These are phyloP conservation scores for Xylogone sp. DNA, from an alignment of 2,329 filamentous ascomycete genomes.

Conservation along the genomic window DNA sequence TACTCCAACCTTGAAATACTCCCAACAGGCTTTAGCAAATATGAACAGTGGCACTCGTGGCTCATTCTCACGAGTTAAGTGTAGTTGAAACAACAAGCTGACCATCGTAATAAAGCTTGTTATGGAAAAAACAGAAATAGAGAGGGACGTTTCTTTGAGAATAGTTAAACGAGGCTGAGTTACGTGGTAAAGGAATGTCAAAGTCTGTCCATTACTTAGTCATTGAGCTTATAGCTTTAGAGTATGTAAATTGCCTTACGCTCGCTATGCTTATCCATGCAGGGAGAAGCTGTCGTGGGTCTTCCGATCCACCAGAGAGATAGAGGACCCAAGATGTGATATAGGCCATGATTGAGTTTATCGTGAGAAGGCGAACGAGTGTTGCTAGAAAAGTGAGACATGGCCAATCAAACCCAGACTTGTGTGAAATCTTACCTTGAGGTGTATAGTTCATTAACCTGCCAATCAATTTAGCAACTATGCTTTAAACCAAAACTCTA, in stretches of 20 bases:
- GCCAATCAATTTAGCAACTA: constrained; percentile 1
- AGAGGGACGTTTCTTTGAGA: constrained; percentile 72
- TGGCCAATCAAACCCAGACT: background rate
- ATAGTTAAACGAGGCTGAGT: constrained; percentile 78
- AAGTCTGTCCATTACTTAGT: constrained; percentile 45
- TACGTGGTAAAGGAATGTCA: constrained; percentile 72
- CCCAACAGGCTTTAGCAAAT: constrained; percentile 19
- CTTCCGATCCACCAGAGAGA: constrained; percentile 64
- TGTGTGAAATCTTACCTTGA: constrained; percentile 34
- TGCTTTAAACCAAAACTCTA: background rate
- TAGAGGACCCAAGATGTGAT: constrained; percentile 69
- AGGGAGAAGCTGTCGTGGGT: constrained; percentile 67
- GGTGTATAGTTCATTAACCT: constrained; percentile 85
- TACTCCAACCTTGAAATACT: constrained; percentile 16
- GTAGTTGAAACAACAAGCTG: constrained; percentile 62
- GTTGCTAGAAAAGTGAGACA: constrained; percentile 48
- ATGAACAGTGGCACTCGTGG: constrained; percentile 24
- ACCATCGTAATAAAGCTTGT: constrained; percentile 75
- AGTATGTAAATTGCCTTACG: constrained; percentile 39
- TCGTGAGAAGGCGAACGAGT: constrained; percentile 72
- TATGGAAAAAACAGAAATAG: constrained; percentile 73
- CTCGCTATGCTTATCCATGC: constrained; percentile 77
- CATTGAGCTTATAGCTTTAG: background rate
- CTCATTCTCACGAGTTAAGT: constrained; percentile 34
- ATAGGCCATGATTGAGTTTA: constrained; percentile 71